A percentile compares a stretch with the other conserved stretches of the same genome.
These are phyloP conservation scores for Ceratocystis albifundus DNA, from an alignment of 2,329 filamentous ascomycete species.

Conservation along the genomic window DNA sequence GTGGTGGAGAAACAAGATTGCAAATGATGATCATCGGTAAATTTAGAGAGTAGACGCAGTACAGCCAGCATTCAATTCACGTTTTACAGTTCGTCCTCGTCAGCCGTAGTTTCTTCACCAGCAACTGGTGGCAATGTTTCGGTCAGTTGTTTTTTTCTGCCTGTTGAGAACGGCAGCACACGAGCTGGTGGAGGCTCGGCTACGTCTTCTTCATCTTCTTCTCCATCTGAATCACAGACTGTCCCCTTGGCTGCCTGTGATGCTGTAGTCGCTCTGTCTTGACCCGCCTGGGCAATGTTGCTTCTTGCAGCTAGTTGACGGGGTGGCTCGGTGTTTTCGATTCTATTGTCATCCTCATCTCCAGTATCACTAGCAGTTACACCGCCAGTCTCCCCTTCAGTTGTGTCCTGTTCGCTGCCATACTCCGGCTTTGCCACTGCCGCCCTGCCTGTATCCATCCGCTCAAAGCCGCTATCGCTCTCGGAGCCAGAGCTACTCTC, in stretches of 20 bases:
- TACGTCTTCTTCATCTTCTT: slow-evolving; percentile 24
- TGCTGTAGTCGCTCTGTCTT: not conserved
- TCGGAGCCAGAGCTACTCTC: slow-evolving; percentile 32
- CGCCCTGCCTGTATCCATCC: slow-evolving; percentile 40
- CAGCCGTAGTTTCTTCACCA: slow-evolving; percentile 8
- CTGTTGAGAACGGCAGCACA: slow-evolving; percentile 37
- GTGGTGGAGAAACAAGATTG: slow-evolving; percentile 47
- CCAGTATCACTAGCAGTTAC: slow-evolving; percentile 33
- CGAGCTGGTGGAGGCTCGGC: slow-evolving; percentile 31
- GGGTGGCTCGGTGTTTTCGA: not conserved
- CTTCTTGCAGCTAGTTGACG: slow-evolving; percentile 23
- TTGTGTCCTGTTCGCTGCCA: slow-evolving; percentile 29
- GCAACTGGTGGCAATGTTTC: slow-evolving; percentile 35
- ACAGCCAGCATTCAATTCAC: not conserved
- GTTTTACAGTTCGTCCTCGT: slow-evolving; percentile 13
- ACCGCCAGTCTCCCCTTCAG: slow-evolving; percentile 33
- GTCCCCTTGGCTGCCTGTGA: slow-evolving; percentile 1
- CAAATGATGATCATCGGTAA: slow-evolving; percentile 39
- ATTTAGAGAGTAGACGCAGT: not conserved
- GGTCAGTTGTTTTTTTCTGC: slow-evolving; percentile 27
- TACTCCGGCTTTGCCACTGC: slow-evolving; percentile 22
- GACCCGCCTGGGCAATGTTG: not conserved
- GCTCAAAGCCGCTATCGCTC: slow-evolving; percentile 32
- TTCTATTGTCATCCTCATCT: slow-evolving; percentile 33
- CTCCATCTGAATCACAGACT: not conserved